phyloP scores from a whole-genome alignment of 108 stramenopile species.

The Nannochloropsis oceanica region DNA sequence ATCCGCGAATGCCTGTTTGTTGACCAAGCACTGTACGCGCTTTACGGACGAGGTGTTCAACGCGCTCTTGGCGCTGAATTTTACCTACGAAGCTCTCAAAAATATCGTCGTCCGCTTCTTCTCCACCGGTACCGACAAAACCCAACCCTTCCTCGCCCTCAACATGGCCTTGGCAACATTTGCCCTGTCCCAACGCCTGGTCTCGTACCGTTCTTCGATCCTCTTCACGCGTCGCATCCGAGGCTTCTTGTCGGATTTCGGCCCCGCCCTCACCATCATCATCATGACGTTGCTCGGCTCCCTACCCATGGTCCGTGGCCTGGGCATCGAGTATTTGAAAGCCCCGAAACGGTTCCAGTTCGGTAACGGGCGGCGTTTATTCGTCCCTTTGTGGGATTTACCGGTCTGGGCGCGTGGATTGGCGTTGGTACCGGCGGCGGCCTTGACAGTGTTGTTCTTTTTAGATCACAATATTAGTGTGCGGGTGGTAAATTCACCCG shows the following conservation, averaged over 20 bases:
- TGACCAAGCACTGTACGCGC: slow-evolving; percentile 63
- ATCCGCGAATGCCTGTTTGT: slow-evolving; percentile 52
- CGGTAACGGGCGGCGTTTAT: slow-evolving; percentile 53
- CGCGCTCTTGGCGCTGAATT: slow-evolving; percentile 74
- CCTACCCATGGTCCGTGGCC: slow-evolving; percentile 33
- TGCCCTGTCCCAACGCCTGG: slow-evolving; percentile 27
- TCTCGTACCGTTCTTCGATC: slow-evolving; percentile 11
- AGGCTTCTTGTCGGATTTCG: slow-evolving; percentile 71
- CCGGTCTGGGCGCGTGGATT: slow-evolving; percentile 44
- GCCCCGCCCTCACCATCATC: slow-evolving; percentile 66
- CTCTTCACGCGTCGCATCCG: slow-evolving; percentile 56
- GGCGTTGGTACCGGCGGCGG: slow-evolving; percentile 63
- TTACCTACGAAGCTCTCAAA: slow-evolving; percentile 67
- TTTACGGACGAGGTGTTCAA: slow-evolving; percentile 97
- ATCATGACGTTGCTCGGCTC: slow-evolving; percentile 54
- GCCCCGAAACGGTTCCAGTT: slow-evolving; percentile 61
- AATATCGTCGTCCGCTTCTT: not conserved
- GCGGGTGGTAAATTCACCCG: slow-evolving; percentile 68
- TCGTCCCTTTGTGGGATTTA: slow-evolving; percentile 45
- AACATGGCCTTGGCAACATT: slow-evolving; percentile 46
- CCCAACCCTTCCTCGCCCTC: slow-evolving; percentile 16
- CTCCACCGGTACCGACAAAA: not conserved
- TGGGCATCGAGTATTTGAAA: not conserved
- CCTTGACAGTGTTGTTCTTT: slow-evolving; percentile 73
- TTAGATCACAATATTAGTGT: slow-evolving; percentile 93